Evolutionary conservation across 192 early-diverging fungal species (phyloP).

Genomic region (Coemansia sp.): DNA sequence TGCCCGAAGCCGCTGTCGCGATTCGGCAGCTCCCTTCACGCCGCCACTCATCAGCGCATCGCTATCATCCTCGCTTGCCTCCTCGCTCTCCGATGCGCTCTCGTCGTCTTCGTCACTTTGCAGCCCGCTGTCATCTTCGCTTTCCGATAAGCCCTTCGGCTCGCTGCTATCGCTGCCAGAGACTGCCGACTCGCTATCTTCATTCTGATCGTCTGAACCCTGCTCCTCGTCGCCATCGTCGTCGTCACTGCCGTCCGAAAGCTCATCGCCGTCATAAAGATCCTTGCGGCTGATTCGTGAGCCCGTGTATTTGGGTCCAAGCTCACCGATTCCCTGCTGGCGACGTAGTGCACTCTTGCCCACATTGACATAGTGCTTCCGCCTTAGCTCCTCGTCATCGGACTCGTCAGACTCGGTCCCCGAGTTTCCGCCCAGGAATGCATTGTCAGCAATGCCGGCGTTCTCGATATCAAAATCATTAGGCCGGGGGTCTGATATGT

Average conservation of each 20-base stretch:
- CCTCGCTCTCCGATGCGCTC: conserved; percentile 41
- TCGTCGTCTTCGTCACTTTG: not conserved
- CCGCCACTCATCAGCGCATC: conserved; percentile 25
- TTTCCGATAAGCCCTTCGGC: conserved; percentile 27
- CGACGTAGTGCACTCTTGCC: conserved; percentile 66
- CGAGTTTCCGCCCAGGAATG: conserved; percentile 44
- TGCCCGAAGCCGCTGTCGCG: conserved; percentile 38
- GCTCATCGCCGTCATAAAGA: conserved; percentile 49
- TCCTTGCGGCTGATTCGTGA: conserved; percentile 63
- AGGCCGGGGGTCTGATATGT: conserved; percentile 46
- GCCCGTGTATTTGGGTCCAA: conserved; percentile 71
- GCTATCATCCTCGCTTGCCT: conserved; percentile 19
- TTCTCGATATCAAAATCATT: conserved; percentile 69
- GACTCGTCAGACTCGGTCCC: conserved; percentile 51
- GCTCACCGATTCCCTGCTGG: conserved; percentile 57
- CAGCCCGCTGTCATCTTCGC: conserved; percentile 32
- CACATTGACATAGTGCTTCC: conserved; percentile 66
- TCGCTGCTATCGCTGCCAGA: not conserved
- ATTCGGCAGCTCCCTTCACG: conserved; percentile 33
- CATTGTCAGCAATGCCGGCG: conserved; percentile 50
- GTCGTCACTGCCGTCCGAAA: conserved; percentile 16
- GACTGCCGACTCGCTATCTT: not conserved
- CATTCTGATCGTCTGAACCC: conserved; percentile 25
- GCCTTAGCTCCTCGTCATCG: conserved; percentile 50
- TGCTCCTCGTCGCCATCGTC: conserved; percentile 25